Percentiles rank a stretch among this genome's conserved stretches.
Conservation (phyloP, 768 basidiomycete species). For the Mycena belliarum region DNA sequence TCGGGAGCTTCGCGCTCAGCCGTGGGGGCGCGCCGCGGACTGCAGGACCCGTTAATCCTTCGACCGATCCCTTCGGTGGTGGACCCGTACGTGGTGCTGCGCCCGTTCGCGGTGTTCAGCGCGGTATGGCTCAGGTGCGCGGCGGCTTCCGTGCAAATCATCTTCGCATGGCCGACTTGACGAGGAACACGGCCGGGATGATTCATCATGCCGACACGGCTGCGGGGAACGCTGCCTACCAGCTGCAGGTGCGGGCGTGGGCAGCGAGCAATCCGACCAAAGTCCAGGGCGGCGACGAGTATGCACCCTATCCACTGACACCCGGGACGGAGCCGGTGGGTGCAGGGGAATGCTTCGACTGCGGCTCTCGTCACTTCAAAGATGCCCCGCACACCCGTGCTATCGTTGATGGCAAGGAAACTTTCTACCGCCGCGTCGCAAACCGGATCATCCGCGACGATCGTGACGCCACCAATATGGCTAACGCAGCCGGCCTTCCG, state of each 20-base stretch:
- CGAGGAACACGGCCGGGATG: background rate
- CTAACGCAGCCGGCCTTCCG: background rate
- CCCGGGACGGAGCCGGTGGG: constrained; percentile 16
- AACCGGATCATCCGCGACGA: constrained; percentile 13
- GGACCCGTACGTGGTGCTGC: background rate
- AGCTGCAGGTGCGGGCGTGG: constrained; percentile 6
- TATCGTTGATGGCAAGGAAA: constrained; percentile 1
- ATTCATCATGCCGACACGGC: background rate
- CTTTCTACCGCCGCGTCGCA: constrained; percentile 2
- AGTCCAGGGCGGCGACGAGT: constrained; percentile 2
- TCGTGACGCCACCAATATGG: constrained; percentile 13
- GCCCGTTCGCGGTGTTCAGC: background rate
- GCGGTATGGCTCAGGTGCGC: background rate
- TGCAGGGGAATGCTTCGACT: constrained; percentile 16
- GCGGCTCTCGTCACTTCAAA: background rate
- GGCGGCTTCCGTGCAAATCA: constrained; percentile 4
- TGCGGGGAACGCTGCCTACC: background rate
- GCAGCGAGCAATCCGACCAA: background rate
- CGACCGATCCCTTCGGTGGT: background rate
- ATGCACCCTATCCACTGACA: constrained; percentile 11
- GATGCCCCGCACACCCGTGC: background rate
- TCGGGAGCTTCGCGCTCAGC: background rate
- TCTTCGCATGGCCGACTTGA: constrained; percentile 1
- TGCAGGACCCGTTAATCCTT: background rate
- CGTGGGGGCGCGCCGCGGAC: background rate